phyloP scores from a whole-genome alignment of 495 filamentous ascomycete species.

The Astrothelium macrocarpum region DNA sequence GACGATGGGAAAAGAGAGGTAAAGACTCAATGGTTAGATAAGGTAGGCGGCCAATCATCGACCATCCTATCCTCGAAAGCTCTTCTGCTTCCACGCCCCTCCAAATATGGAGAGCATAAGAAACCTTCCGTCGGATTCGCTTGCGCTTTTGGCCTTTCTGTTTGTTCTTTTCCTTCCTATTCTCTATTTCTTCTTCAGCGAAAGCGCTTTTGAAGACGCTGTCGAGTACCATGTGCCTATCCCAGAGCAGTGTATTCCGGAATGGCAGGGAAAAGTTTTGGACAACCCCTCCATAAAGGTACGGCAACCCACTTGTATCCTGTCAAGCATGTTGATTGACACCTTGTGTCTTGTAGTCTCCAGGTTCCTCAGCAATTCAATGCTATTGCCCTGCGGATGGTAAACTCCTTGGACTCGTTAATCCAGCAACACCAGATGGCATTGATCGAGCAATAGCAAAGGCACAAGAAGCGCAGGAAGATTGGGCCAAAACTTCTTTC shows the following conservation, averaged over 20 bases:
- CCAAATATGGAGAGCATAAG: background rate
- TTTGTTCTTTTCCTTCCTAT: conserved; percentile 7
- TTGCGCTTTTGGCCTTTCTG: background rate
- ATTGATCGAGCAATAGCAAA: conserved; percentile 72
- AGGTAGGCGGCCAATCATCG: too few species aligned
- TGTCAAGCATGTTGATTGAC: conserved; percentile 11
- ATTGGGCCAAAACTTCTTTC: conserved; percentile 77
- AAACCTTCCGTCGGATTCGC: background rate
- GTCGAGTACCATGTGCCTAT: conserved; percentile 50
- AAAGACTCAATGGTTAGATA: too few species aligned
- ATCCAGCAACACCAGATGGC: conserved; percentile 64
- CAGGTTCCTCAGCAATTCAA: conserved; percentile 54
- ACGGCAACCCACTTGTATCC: background rate
- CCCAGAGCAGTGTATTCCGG: conserved; percentile 46
- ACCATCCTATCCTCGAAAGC: background rate
- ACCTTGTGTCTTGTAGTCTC: conserved; percentile 25
- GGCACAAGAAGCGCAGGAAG: conserved; percentile 62
- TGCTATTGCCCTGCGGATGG: conserved; percentile 91
- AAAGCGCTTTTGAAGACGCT: conserved; percentile 34
- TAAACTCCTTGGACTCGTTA: conserved; percentile 67
- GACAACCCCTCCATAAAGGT: conserved; percentile 45
- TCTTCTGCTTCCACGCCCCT: background rate
- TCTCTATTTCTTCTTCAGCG: conserved; percentile 6
- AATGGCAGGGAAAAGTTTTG: conserved; percentile 51
- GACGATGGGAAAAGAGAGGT: background rate